These are phyloP conservation scores for Gossypium schwendimanii DNA, from an alignment of 441 rosid genomes.

Conservation along the genomic window DNA sequence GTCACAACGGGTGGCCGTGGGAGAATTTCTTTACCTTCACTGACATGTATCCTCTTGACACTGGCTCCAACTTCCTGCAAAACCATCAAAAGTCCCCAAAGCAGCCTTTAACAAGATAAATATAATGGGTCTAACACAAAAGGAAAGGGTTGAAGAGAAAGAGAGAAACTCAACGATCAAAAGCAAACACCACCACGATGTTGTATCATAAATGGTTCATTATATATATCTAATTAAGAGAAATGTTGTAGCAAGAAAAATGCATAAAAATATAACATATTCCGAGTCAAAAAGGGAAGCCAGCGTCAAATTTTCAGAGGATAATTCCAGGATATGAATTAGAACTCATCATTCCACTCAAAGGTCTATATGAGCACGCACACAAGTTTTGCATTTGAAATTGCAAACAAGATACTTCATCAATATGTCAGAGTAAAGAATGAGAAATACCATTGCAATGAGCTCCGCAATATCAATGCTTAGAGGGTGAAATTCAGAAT, in stretches of 20 bases:
- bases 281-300: neutral
- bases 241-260: neutral
- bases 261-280: neutral
- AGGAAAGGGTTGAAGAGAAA: neutral
- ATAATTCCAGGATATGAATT: neutral
- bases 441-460: conserved; percentile 62
- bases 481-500: conserved; percentile 69
- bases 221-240: neutral
- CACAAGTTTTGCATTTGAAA: neutral
- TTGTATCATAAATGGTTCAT: neutral
- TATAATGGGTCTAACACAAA: neutral
- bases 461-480: conserved; percentile 84
- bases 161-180: neutral
- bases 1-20: conserved; percentile 75
- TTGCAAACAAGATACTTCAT: neutral
- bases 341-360: neutral
- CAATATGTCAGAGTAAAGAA: neutral
- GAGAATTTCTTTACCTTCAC: conserved; percentile 54
- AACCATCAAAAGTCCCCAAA: conserved; percentile 15
- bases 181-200: neutral
- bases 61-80: conserved; percentile 71
- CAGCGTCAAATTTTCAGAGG: neutral
- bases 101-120: neutral
- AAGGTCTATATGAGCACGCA: neutral
- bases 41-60: conserved; percentile 63